Percentiles rank a stretch among this genome's conserved stretches.
Conservation (phyloP, 345 rosid genomes). For the Angophora floribunda region DNA sequence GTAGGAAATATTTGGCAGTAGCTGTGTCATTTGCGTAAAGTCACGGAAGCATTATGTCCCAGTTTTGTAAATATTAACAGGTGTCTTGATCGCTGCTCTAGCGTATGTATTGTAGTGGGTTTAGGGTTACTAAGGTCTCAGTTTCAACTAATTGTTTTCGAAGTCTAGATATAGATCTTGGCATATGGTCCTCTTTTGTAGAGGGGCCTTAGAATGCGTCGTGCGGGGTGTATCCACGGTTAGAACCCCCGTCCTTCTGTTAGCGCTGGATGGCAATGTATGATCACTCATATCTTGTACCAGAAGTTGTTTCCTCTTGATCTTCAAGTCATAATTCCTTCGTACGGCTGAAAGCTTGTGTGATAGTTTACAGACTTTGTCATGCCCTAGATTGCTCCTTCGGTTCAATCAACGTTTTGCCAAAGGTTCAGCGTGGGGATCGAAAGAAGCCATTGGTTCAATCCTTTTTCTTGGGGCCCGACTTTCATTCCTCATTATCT, state of each 20-base stretch:
- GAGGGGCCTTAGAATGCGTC: background rate
- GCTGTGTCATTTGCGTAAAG: conserved; percentile 3
- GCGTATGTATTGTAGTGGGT: background rate
- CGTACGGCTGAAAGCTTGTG: background rate
- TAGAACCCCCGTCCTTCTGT: background rate
- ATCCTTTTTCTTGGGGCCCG: background rate
- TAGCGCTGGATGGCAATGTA: background rate
- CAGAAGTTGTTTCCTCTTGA: background rate
- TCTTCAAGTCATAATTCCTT: background rate
- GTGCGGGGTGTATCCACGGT: background rate
- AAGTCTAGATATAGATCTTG: background rate
- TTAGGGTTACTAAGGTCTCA: background rate
- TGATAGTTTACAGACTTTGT: background rate
- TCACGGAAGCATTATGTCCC: background rate
- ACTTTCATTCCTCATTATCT: background rate
- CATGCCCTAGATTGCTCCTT: background rate
- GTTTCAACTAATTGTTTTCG: background rate
- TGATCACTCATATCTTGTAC: background rate
- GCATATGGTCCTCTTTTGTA: background rate
- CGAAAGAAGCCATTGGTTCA: background rate
- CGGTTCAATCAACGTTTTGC: background rate
- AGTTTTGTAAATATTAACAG: background rate
- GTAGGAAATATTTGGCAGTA: conserved; percentile 10
- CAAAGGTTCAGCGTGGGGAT: background rate
- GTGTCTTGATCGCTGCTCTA: background rate